These are phyloP conservation scores for Phallus indusiatus DNA, from an alignment of 768 basidiomycete genomes.

Conservation along the genomic window DNA sequence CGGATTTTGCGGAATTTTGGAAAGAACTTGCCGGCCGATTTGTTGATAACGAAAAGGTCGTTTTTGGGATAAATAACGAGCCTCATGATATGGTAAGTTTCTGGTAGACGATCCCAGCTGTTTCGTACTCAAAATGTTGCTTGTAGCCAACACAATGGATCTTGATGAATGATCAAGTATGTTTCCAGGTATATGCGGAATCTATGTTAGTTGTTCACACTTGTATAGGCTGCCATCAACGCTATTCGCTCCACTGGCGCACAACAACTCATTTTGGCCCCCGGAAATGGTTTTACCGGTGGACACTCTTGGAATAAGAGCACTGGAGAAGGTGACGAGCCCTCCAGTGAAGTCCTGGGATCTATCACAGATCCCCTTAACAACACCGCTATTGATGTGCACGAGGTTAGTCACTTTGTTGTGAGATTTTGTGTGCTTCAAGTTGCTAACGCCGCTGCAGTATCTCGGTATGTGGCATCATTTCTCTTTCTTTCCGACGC, in stretches of 20 bases:
- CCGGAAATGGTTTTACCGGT: conserved; percentile 39
- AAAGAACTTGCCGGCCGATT: conserved; percentile 21
- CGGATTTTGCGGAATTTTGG: background rate
- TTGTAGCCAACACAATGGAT: conserved; percentile 30
- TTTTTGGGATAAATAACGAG: conserved; percentile 42
- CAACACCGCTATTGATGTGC: conserved; percentile 38
- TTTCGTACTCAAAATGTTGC: background rate
- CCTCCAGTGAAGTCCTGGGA: conserved; percentile 35
- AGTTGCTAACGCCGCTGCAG: background rate
- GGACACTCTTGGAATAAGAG: conserved; percentile 36
- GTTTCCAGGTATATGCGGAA: background rate
- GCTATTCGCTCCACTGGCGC: conserved; percentile 33
- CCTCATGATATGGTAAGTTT: conserved; percentile 33
- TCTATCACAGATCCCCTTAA: conserved; percentile 30
- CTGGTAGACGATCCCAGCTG: background rate
- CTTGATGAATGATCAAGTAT: conserved; percentile 30
- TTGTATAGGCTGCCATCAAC: conserved; percentile 27
- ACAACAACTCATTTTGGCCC: conserved; percentile 34
- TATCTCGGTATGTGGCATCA: conserved; percentile 15
- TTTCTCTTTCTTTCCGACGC: background rate
- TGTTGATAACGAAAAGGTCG: conserved; percentile 22
- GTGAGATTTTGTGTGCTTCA: background rate
- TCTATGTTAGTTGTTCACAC: background rate
- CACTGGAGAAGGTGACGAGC: conserved; percentile 18
- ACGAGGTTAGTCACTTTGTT: conserved; percentile 21